A percentile compares a stretch with the other conserved stretches of the same genome.
phyloP scores from a whole-genome alignment of 176 grass and related monocot genomes.

The Triticum timopheevii region DNA sequence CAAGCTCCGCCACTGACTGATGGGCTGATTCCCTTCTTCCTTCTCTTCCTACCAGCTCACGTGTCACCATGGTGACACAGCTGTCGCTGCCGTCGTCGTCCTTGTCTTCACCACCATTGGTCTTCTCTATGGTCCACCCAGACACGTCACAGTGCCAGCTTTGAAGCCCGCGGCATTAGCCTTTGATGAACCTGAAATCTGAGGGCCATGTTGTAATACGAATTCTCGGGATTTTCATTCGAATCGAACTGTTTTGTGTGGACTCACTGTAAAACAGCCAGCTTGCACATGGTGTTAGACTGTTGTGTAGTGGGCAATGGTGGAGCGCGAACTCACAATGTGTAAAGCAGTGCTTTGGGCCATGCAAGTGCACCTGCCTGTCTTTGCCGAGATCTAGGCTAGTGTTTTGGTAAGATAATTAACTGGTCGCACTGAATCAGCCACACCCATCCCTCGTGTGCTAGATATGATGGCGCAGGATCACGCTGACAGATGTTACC shows the following conservation, averaged over 20 bases:
- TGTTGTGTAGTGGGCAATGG: background rate
- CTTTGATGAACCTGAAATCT: conserved; percentile 1
- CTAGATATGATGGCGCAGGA: background rate
- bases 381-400: background rate
- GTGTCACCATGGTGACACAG: too few species aligned
- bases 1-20: background rate
- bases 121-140: background rate
- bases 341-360: background rate
- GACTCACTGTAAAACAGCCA: background rate
- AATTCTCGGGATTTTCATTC: background rate
- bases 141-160: conserved; percentile 25
- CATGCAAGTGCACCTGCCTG: background rate
- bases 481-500: background rate
- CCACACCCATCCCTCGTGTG: background rate
- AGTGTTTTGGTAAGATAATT: background rate
- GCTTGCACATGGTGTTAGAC: background rate
- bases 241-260: background rate
- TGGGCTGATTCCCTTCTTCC: background rate
- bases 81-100: background rate
- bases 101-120: background rate
- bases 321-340: background rate
- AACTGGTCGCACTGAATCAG: background rate
- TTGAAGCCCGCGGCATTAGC: conserved; percentile 10
- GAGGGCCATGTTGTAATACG: background rate
- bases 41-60: background rate